phyloP scores from a whole-genome alignment of 2,329 filamentous ascomycete genomes.

The Hypomyces perniciosus region DNA sequence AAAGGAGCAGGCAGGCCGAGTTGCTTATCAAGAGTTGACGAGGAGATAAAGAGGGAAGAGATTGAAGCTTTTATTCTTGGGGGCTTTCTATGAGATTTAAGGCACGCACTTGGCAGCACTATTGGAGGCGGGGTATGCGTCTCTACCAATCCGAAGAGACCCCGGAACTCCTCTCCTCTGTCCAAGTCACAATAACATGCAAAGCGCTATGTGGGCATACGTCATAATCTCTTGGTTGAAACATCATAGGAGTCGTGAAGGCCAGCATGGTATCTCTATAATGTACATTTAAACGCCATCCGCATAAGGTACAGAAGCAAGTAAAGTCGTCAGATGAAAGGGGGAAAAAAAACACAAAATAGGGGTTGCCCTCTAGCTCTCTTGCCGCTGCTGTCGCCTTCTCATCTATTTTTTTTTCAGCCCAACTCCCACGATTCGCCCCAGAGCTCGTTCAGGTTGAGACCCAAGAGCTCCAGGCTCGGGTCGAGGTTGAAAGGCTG shows the following conservation, averaged over 20 bases:
- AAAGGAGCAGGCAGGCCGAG: too few relatives aligned
- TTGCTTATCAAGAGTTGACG: too few relatives aligned
- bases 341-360: neutral
- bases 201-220: neutral
- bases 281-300: constrained; percentile 12
- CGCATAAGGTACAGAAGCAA: neutral
- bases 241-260: constrained; percentile 7
- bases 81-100: too few relatives aligned
- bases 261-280: constrained; percentile 14
- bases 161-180: too few relatives aligned
- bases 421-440: constrained; percentile 43
- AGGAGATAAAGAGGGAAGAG: too few relatives aligned
- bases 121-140: too few relatives aligned
- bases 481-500: constrained; percentile 46
- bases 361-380: too few relatives aligned
- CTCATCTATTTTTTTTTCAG: constrained; percentile 12
- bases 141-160: too few relatives aligned
- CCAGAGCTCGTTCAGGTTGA: constrained; percentile 52
- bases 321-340: neutral
- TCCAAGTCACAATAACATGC: neutral
- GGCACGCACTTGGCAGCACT: too few relatives aligned
- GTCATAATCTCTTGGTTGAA: neutral
- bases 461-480: constrained; percentile 46
- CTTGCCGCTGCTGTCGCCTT: neutral
- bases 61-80: too few relatives aligned